Conservation (phyloP, 306 rosid species). For the Senna siamea region DNA sequence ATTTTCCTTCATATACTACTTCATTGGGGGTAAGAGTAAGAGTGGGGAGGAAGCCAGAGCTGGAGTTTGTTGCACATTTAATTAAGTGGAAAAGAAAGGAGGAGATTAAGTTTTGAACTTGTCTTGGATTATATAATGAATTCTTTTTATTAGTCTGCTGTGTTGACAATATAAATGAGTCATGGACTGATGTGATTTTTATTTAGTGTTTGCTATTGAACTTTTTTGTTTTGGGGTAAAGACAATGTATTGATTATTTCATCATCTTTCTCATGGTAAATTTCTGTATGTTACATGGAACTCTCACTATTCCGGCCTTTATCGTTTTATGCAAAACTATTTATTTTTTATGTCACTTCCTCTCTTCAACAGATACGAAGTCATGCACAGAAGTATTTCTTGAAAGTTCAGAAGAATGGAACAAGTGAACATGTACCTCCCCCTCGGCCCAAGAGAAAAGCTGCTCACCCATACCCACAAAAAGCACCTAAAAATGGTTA, state of each 20-base stretch:
- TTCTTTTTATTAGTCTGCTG: neutral
- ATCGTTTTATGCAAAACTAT: constrained; percentile 1
- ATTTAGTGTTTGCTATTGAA: neutral
- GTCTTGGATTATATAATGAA: constrained; percentile 18
- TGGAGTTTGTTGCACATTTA: neutral
- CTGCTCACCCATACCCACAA: constrained; percentile 96
- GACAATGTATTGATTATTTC: constrained; percentile 13
- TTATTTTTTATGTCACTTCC: neutral
- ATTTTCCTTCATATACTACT: neutral
- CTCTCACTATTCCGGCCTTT: neutral
- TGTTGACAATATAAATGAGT: neutral
- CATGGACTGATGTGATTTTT: no score
- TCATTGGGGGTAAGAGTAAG: neutral
- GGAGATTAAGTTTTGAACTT: constrained; percentile 3
- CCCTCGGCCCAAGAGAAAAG: constrained; percentile 95
- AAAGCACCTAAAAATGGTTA: constrained; percentile 87
- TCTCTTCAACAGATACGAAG: constrained; percentile 79
- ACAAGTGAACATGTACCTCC: constrained; percentile 94
- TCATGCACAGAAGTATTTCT: constrained; percentile 95
- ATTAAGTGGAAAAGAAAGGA: constrained; percentile 17
- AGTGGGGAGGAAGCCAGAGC: neutral
- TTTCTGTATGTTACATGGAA: neutral
- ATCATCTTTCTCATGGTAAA: constrained; percentile 21
- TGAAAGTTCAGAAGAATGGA: constrained; percentile 93
- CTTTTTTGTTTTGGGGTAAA: neutral